A percentile compares a stretch with the other conserved stretches of the same genome.
phyloP scores from a whole-genome alignment of 495 filamentous ascomycete genomes.

The Neurospora terricola region DNA sequence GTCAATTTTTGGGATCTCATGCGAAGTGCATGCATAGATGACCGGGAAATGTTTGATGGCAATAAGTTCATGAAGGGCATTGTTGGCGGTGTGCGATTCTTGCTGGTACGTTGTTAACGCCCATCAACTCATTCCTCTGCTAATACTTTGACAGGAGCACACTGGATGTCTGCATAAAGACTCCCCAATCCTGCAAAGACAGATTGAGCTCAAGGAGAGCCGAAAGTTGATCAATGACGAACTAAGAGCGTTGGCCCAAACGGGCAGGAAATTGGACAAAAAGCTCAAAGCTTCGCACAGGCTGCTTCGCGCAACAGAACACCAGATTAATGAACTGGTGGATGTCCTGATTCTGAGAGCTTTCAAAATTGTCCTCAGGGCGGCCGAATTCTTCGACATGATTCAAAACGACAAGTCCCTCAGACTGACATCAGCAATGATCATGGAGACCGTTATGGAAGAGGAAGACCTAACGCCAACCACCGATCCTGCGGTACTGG shows the following conservation, averaged over 20 bases:
- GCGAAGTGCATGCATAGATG: slow-evolving; percentile 52
- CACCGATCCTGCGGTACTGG: slow-evolving; percentile 43
- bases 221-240: slow-evolving; percentile 84
- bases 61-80: slow-evolving; percentile 87
- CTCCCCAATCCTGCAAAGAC: slow-evolving; percentile 57
- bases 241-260: slow-evolving; percentile 78
- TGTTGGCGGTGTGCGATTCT: slow-evolving; percentile 83
- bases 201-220: slow-evolving; percentile 66
- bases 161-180: slow-evolving; percentile 83
- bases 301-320: slow-evolving; percentile 32
- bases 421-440: slow-evolving; percentile 39
- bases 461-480: slow-evolving; percentile 60
- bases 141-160: slow-evolving; percentile 52
- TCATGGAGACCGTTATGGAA: slow-evolving; percentile 54
- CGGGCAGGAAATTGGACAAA: slow-evolving; percentile 71
- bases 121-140: neutral
- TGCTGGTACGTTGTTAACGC: slow-evolving; percentile 55
- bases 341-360: slow-evolving; percentile 91
- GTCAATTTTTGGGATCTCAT: slow-evolving; percentile 91
- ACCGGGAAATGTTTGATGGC: slow-evolving; percentile 63
- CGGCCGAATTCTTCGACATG: slow-evolving; percentile 84
- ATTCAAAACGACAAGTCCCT: slow-evolving; percentile 58
- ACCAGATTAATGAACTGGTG: slow-evolving; percentile 63
- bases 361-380: slow-evolving; percentile 86
- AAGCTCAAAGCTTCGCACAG: slow-evolving; percentile 23